phyloP scores from a whole-genome alignment of 352 stramenopile species.

The Thalassiosira livingstoniorum region DNA sequence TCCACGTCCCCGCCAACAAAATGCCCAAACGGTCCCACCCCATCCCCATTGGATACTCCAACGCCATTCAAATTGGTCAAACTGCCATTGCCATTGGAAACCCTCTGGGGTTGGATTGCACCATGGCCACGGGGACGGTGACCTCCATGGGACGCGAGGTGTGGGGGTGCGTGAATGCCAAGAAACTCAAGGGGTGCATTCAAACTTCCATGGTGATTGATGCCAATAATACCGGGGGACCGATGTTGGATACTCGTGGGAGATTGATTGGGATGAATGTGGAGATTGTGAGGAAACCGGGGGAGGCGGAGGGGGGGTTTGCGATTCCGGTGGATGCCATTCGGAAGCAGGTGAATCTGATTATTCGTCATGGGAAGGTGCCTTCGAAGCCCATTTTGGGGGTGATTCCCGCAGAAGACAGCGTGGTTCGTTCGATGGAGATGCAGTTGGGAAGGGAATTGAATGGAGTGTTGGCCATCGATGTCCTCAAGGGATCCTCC shows the following conservation, averaged over 20 bases:
- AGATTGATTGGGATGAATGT: slow-evolving; percentile 89
- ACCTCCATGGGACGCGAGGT: slow-evolving; percentile 62
- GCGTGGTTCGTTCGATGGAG: slow-evolving; percentile 62
- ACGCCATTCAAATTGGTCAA: slow-evolving; percentile 83
- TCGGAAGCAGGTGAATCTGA: slow-evolving; percentile 70
- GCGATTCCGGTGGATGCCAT: slow-evolving; percentile 87
- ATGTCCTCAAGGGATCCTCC: slow-evolving; percentile 71
- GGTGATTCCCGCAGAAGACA: slow-evolving; percentile 77
- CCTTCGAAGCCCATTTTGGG: slow-evolving; percentile 83
- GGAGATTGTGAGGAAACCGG: slow-evolving; percentile 87
- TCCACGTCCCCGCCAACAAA: slow-evolving; percentile 75
- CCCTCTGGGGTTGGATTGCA: slow-evolving; percentile 89
- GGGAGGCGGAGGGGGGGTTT: slow-evolving; percentile 87
- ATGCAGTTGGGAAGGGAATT: slow-evolving; percentile 64
- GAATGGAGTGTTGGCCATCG: slow-evolving; percentile 85
- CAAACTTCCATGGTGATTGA: slow-evolving; percentile 86
- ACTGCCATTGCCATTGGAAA: slow-evolving; percentile 87
- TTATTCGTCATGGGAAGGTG: slow-evolving; percentile 83
- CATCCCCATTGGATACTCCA: slow-evolving; percentile 77
- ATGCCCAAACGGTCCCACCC: slow-evolving; percentile 69
- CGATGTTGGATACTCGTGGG: slow-evolving; percentile 82
- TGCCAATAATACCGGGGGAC: slow-evolving; percentile 85
- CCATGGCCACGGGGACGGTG: slow-evolving; percentile 67
- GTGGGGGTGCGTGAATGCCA: slow-evolving; percentile 65
- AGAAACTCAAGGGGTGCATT: slow-evolving; percentile 76